Conservation (phyloP, 148 eudicot species). For the Persicaria tinctoria region DNA sequence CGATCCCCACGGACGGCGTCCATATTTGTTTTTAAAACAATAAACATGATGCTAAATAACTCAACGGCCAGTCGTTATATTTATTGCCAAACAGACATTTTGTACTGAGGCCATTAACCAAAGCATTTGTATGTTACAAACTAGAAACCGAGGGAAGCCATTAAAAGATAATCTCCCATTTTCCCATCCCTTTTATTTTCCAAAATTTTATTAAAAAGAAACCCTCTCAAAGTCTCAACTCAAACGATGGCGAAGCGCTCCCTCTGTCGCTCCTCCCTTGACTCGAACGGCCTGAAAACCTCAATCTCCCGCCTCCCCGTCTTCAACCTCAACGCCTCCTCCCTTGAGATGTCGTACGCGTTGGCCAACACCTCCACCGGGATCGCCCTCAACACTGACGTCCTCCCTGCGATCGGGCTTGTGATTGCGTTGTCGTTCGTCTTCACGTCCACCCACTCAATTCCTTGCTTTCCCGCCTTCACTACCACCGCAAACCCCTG, state of each 20-base stretch:
- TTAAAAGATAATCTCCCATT: not conserved
- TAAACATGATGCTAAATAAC: too few species aligned
- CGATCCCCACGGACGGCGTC: conserved; percentile 74
- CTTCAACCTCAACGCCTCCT: conserved; percentile 49
- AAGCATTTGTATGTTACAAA: not conserved
- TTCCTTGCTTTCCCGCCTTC: conserved; percentile 42
- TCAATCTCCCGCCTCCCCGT: conserved; percentile 34
- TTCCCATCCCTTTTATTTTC: conserved; percentile 4
- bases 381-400: conserved; percentile 38
- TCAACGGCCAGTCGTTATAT: too few species aligned
- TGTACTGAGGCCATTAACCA: not conserved
- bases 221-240: not conserved
- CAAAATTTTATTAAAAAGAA: not conserved
- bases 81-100: not conserved
- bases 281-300: conserved; percentile 28
- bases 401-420: conserved; percentile 35
- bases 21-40: not conserved
- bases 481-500: conserved; percentile 47
- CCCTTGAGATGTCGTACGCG: conserved; percentile 35
- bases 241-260: conserved; percentile 8
- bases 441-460: conserved; percentile 51
- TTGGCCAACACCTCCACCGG: conserved; percentile 49
- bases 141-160: not conserved
- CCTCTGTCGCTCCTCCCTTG: conserved; percentile 19
- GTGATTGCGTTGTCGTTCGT: conserved; percentile 40